phyloP scores from a whole-genome alignment of 805 yeast genomes.

The Phaffomyces antillensis region DNA sequence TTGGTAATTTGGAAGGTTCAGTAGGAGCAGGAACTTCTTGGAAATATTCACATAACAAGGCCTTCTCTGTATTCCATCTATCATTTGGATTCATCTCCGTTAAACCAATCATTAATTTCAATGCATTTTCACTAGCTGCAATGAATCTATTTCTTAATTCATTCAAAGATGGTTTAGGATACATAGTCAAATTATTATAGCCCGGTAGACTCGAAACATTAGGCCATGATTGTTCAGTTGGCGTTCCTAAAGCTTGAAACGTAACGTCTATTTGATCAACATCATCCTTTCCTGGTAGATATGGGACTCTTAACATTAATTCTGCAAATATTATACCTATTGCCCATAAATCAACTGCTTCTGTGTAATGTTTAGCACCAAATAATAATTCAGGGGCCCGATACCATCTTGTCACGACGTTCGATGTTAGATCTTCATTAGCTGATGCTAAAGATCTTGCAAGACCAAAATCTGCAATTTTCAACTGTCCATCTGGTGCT shows the following conservation, averaged over 20 bases:
- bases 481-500: conserved; percentile 81
- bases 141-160: conserved; percentile 79
- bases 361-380: conserved; percentile 84
- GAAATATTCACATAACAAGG: conserved; percentile 63
- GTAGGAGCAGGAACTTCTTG: conserved; percentile 71
- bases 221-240: conserved; percentile 89
- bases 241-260: conserved; percentile 92
- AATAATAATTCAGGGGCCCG: conserved; percentile 90
- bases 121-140: conserved; percentile 83
- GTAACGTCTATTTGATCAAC: conserved; percentile 88
- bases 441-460: conserved; percentile 81
- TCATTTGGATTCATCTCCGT: conserved; percentile 71
- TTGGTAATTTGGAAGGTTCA: conserved; percentile 55
- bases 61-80: conserved; percentile 57
- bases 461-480: conserved; percentile 95
- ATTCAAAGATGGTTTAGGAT: conserved; percentile 75
- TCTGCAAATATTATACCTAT: conserved; percentile 96
- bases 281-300: conserved; percentile 89
- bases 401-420: conserved; percentile 97
- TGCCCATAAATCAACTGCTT: conserved; percentile 93
- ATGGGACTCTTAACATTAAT: conserved; percentile 89
- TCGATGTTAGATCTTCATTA: conserved; percentile 73
- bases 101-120: conserved; percentile 68
- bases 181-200: conserved; percentile 64
- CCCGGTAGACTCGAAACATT: conserved; percentile 74